phyloP scores from a whole-genome alignment of 208 protist genomes.

The Trypanosoma melophagium region DNA sequence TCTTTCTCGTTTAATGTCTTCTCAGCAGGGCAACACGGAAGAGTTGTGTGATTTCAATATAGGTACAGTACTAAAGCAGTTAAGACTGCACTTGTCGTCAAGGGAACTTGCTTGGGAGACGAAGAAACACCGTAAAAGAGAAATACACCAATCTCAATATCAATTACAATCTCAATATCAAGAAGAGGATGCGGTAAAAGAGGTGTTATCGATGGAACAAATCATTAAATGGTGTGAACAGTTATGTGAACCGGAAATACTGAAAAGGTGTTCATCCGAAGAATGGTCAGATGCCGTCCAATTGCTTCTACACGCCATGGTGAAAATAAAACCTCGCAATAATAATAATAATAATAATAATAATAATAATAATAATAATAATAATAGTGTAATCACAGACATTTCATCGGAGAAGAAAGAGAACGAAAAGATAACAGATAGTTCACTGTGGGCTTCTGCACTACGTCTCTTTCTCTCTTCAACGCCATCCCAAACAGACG shows the following conservation, averaged over 20 bases:
- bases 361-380: no score
- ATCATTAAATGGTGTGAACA: constrained; percentile 16
- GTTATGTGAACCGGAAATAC: constrained; percentile 6
- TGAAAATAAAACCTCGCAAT: not conserved
- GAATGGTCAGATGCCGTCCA: constrained; percentile 20
- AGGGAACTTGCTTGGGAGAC: not conserved
- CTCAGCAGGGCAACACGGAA: no score
- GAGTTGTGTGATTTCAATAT: no score
- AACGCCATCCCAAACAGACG: not conserved
- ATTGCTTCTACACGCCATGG: constrained; percentile 17
- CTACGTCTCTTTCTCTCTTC: constrained; percentile 20
- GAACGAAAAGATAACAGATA: not conserved
- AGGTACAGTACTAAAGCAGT: no score
- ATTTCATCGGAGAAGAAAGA: no score
- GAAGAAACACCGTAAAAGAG: not conserved
- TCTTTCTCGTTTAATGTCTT: no score
- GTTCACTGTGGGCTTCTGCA: constrained; percentile 2
- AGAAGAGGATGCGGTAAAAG: not conserved
- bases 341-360: not conserved
- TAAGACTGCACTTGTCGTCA: no score
- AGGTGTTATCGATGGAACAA: not conserved
- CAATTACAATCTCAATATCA: no score
- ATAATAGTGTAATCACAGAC: no score
- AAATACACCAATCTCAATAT: no score
- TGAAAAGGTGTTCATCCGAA: not conserved